Conservation (phyloP, 2,329 filamentous ascomycete species). For the Ophiobolus disseminans region DNA sequence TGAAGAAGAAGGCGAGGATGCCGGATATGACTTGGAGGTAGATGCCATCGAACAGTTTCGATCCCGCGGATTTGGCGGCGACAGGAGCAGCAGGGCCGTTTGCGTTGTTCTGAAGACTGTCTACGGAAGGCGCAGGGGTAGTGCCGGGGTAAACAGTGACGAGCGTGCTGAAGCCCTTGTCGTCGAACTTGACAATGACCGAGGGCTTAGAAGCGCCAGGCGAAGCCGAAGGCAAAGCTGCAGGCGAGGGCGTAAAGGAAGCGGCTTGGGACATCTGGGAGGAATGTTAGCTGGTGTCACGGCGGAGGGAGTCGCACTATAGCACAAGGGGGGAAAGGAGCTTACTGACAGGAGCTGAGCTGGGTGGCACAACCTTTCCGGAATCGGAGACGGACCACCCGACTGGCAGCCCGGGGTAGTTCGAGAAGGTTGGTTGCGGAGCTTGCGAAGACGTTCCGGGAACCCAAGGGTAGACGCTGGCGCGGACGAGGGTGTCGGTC, state of each 20-base stretch:
- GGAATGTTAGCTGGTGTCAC: slow-evolving; percentile 21
- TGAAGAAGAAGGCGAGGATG: neutral
- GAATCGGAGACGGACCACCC: slow-evolving; percentile 82
- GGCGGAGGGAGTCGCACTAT: slow-evolving; percentile 1
- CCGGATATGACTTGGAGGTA: neutral
- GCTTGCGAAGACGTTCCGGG: slow-evolving; percentile 61
- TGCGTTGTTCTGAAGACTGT: slow-evolving; percentile 17
- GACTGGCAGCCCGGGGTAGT: slow-evolving; percentile 69
- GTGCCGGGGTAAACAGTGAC: slow-evolving; percentile 40
- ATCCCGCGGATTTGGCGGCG: slow-evolving; percentile 6
- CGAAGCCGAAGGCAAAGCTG: slow-evolving; percentile 42
- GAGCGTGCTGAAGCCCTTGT: slow-evolving; percentile 59
- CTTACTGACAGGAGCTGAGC: slow-evolving; percentile 72
- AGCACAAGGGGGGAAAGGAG: slow-evolving; percentile 29
- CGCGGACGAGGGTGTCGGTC: slow-evolving; percentile 56
- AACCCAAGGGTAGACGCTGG: slow-evolving; percentile 67
- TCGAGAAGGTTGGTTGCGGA: slow-evolving; percentile 53
- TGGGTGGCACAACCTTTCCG: slow-evolving; percentile 79
- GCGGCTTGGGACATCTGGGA: slow-evolving; percentile 59
- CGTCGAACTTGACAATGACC: slow-evolving; percentile 55
- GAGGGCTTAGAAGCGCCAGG: slow-evolving; percentile 43
- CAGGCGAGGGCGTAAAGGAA: slow-evolving; percentile 61
- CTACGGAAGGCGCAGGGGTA: slow-evolving; percentile 10
- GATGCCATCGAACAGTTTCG: neutral
- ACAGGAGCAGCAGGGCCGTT: slow-evolving; percentile 5